Percentiles rank a stretch among this genome's conserved stretches.
Conservation (phyloP, 2,329 filamentous ascomycete genomes). For the Verticillium nonalfalfae region DNA sequence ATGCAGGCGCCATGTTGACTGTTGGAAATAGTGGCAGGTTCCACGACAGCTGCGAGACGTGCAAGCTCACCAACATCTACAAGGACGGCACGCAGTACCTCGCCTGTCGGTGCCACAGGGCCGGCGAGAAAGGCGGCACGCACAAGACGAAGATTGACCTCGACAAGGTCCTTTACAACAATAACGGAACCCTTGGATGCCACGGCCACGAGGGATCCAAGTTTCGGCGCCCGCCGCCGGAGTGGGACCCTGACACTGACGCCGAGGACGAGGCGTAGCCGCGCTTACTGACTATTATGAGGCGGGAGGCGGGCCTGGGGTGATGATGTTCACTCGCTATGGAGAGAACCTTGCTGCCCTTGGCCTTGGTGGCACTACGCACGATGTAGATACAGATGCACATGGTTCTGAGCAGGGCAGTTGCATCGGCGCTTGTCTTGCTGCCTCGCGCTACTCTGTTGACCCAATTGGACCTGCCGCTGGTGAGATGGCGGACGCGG, state of each 20-base stretch:
- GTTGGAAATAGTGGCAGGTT: neutral
- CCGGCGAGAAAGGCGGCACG: neutral
- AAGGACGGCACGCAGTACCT: conserved; percentile 2
- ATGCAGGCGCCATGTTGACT: neutral
- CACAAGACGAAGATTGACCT: neutral
- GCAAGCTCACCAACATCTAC: conserved; percentile 1
- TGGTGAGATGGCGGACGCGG: no score
- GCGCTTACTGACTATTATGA: no score
- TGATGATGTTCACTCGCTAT: no score
- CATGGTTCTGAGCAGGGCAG: no score
- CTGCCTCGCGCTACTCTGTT: no score
- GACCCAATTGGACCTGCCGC: no score
- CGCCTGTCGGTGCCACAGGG: neutral
- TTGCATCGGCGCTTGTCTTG: no score
- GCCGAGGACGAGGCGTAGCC: neutral
- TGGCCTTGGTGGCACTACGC: no score
- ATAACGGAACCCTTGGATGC: neutral
- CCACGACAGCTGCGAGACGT: neutral
- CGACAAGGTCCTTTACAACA: conserved; percentile 1
- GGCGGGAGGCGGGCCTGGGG: no score
- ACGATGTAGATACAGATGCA: no score
- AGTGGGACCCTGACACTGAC: neutral
- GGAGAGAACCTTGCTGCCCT: no score
- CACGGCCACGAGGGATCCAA: neutral
- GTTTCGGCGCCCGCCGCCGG: neutral